Evolutionary conservation across 1,284 basidiomycete genomes (phyloP).

Genomic region (Cryptococcus sp.): DNA sequence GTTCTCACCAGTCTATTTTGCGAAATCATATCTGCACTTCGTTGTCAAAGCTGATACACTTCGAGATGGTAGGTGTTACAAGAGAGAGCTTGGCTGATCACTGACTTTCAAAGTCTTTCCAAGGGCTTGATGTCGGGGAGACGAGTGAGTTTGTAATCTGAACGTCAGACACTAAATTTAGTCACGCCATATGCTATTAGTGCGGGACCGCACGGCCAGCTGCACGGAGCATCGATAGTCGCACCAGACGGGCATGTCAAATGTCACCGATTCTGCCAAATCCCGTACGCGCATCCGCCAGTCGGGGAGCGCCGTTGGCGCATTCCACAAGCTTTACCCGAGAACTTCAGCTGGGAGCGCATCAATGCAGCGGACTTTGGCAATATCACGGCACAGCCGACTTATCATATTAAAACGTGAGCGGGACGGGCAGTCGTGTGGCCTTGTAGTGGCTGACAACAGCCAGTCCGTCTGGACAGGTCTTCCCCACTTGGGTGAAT

Average conservation of each 20-base stretch:
- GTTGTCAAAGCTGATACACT: no score
- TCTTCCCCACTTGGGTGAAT: neutral
- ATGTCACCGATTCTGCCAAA: conserved; percentile 23
- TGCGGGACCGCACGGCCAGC: conserved; percentile 23
- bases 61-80: no score
- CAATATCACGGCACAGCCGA: conserved; percentile 24
- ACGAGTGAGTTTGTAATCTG: conserved; percentile 10
- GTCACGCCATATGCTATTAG: conserved; percentile 19
- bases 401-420: conserved; percentile 24
- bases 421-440: neutral
- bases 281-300: conserved; percentile 26
- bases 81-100: no score
- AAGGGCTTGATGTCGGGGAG: conserved; percentile 7
- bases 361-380: conserved; percentile 23
- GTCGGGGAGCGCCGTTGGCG: conserved; percentile 24
- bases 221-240: conserved; percentile 21
- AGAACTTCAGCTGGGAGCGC: conserved; percentile 16
- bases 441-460: neutral
- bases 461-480: neutral
- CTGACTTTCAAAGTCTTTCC: neutral
- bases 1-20: no score
- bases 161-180: conserved; percentile 20
- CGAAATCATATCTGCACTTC: no score
- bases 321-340: conserved; percentile 19
- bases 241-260: conserved; percentile 19